phyloP scores from a whole-genome alignment of 768 basidiomycete species.

The Amanita subjunquillea region DNA sequence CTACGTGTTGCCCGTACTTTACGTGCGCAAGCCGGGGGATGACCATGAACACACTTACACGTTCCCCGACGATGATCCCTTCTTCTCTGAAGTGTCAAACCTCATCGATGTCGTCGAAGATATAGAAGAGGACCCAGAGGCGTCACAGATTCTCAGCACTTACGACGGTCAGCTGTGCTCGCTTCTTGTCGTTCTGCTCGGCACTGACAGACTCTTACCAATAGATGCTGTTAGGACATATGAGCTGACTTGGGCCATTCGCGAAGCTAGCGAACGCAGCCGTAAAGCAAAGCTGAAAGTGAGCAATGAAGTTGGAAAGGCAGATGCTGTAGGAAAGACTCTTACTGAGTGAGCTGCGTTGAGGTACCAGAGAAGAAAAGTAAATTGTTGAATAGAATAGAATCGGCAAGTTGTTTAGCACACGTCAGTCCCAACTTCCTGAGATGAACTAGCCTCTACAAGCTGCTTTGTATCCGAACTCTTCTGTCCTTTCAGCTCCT shows the following conservation, averaged over 20 bases:
- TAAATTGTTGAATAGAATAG: background rate
- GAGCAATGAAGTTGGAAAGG: constrained; percentile 16
- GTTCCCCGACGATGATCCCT: constrained; percentile 82
- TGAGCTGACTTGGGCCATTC: constrained; percentile 90
- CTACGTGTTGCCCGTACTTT: constrained; percentile 84
- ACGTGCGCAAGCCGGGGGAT: constrained; percentile 76
- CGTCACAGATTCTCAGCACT: constrained; percentile 67
- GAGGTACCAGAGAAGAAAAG: background rate
- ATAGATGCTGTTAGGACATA: constrained; percentile 82
- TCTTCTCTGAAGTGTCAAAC: constrained; percentile 89
- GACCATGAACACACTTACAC: constrained; percentile 60
- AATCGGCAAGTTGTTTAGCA: background rate
- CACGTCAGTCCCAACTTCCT: background rate
- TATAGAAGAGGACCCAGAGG: constrained; percentile 79
- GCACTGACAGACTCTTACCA: constrained; percentile 3
- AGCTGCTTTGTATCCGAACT: constrained; percentile 21
- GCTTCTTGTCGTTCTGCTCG: background rate
- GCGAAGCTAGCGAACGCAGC: constrained; percentile 63
- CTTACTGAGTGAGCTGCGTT: background rate
- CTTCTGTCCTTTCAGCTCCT: constrained; percentile 29
- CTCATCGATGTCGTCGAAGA: constrained; percentile 86
- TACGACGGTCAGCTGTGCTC: constrained; percentile 56
- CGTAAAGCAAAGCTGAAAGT: constrained; percentile 35
- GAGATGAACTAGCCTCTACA: background rate
- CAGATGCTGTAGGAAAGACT: constrained; percentile 3